Evolutionary conservation across 805 yeast species (phyloP), one percentile per base, ranked within the genome.

Genomic region (Wickerhamiella brachini): DNA sequence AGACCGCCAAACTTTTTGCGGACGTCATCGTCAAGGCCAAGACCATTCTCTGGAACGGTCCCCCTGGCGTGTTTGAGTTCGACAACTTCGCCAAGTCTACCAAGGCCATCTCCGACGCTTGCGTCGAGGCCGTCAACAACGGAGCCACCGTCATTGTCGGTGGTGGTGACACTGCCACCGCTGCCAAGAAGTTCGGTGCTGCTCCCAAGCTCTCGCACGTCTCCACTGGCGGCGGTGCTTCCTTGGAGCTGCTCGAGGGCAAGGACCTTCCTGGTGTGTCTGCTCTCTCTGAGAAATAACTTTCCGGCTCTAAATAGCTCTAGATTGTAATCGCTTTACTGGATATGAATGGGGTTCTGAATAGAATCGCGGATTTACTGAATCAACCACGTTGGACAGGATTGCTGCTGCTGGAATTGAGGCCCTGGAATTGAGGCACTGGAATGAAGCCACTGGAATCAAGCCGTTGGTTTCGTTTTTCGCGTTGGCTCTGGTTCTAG

Each of bases 171-270:
- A 93, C 98, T 65, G 98, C 98, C 62, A 93, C 98, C 60, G 74
- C 89, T 62, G 96, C 96, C 67, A 90, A 90, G 87, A 93, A 93
- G 79, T 93, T 75, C 74, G 96, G 96, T 69, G 96, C 83, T 60
- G 89, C 86, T 63, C 95, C 86, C 69, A 86, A 93, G 78, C 80
- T 93, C 66, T 87, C 97, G 50, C 98, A 93, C 73, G 96, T 93
- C 61, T 90, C 97, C 62, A 93, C 98, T 58, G 98, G 98, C 76
- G 98, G 98, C 76, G 98, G 98, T 79, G 98, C 98, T 62, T 90
- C 97, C 57, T 80, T 93, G 70, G 98, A 93, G 76, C 83, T 93
- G 69, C 81, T 93, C 69, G 98, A 93, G 78, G 98, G 98, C 76
- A 93, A 93, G 81, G 93, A 78, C 64, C 80, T 93, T 65, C 98